Conservation (phyloP, 805 yeast species). For the Kuraishia piskuri region DNA sequence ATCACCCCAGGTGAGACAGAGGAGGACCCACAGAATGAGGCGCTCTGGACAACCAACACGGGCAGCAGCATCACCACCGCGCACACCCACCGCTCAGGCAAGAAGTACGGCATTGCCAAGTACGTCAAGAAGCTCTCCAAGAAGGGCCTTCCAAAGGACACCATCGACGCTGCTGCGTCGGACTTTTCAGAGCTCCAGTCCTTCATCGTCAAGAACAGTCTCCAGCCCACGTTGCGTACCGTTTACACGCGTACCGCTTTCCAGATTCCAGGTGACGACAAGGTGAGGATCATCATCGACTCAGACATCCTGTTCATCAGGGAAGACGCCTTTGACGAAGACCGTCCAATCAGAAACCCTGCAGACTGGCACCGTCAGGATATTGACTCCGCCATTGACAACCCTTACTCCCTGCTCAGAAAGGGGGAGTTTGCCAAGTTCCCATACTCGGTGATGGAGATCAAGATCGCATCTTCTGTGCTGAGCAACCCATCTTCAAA, state of each 20-base stretch:
- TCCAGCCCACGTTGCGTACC: constrained; percentile 84
- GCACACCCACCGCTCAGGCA: neutral
- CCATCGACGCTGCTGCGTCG: constrained; percentile 40
- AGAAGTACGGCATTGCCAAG: constrained; percentile 29
- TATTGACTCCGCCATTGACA: constrained; percentile 66
- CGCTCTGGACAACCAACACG: constrained; percentile 7
- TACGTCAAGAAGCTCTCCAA: constrained; percentile 54
- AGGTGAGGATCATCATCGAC: constrained; percentile 84
- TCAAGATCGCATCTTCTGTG: constrained; percentile 41
- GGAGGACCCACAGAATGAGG: constrained; percentile 34
- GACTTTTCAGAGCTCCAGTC: constrained; percentile 53
- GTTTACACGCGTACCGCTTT: constrained; percentile 89
- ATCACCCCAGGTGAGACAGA: constrained; percentile 23
- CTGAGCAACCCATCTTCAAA: constrained; percentile 41
- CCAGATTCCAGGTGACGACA: constrained; percentile 96
- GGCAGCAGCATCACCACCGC: neutral
- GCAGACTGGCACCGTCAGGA: constrained; percentile 87
- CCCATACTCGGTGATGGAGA: constrained; percentile 85
- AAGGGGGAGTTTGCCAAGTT: constrained; percentile 80
- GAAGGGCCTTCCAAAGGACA: constrained; percentile 44
- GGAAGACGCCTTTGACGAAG: constrained; percentile 80
- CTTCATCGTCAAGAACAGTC: constrained; percentile 53
- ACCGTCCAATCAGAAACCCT: constrained; percentile 87
- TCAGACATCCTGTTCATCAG: constrained; percentile 81
- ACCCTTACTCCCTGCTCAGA: constrained; percentile 67